phyloP scores from a whole-genome alignment of 345 rosid species.

The Punica granatum region DNA sequence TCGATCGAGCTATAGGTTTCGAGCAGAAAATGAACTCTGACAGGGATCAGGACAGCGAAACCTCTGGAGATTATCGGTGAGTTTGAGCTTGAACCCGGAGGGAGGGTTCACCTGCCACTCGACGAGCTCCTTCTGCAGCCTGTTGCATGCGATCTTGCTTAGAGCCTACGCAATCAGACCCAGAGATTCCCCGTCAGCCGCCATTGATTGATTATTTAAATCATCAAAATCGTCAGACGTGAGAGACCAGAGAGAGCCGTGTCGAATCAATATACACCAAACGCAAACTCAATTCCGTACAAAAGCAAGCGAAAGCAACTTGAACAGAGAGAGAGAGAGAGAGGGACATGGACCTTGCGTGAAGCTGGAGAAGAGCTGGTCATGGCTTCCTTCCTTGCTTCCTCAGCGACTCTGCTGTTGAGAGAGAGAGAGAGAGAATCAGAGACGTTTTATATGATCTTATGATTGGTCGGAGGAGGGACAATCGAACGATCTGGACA shows the following conservation, averaged over 20 bases:
- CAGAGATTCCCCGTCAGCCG: too few species aligned
- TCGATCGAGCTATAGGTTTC: not conserved
- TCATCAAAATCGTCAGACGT: too few species aligned
- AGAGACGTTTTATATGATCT: too few species aligned
- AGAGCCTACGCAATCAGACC: constrained; percentile 32
- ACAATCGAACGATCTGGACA: too few species aligned
- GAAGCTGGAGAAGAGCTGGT: constrained; percentile 8
- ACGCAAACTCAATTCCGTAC: not conserved
- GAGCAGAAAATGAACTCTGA: not conserved
- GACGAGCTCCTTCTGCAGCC: constrained; percentile 89
- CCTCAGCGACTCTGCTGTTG: constrained; percentile 2
- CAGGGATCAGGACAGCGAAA: constrained; percentile 5
- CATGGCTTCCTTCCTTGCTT: constrained; percentile 3
- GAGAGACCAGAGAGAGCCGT: too few species aligned
- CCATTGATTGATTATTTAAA: not conserved
- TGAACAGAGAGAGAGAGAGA: not conserved
- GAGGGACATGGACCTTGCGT: constrained; percentile 7
- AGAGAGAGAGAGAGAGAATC: not conserved
- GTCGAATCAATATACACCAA: too few species aligned
- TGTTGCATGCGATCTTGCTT: constrained; percentile 86
- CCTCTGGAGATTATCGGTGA: constrained; percentile 95
- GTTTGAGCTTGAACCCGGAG: constrained; percentile 71
- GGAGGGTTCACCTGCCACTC: constrained; percentile 98
- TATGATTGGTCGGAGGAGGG: too few species aligned
- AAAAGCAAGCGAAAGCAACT: not conserved